A percentile compares a stretch with the other conserved stretches of the same genome.
These are phyloP conservation scores for Fraxinus baroniana DNA, from an alignment of 305 asterid species.

Conservation along the genomic window DNA sequence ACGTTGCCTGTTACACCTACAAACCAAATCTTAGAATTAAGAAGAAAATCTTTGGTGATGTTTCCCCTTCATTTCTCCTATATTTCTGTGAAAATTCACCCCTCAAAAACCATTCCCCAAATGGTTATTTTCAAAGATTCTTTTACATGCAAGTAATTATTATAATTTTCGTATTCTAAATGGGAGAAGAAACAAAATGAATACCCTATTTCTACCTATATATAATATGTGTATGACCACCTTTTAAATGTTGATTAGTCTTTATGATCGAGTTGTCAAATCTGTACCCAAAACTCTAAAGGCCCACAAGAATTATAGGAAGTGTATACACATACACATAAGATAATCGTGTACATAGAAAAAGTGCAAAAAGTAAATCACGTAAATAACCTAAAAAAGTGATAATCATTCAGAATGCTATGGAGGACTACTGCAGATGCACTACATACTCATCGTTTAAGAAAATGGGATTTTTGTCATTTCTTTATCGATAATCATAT, in stretches of 20 bases:
- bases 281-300: background rate
- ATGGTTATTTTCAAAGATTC: slow-evolving; percentile 29
- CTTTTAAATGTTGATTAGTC: background rate
- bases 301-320: slow-evolving; percentile 24
- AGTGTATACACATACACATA: background rate
- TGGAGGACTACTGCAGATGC: too few species aligned
- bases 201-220: background rate
- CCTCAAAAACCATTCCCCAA: background rate
- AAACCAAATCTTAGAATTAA: slow-evolving; percentile 37
- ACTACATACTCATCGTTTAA: background rate
- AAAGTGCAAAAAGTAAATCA: background rate
- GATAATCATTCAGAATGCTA: too few species aligned
- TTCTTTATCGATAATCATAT: background rate
- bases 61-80: slow-evolving; percentile 27
- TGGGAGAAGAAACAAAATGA: slow-evolving; percentile 10
- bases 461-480: background rate
- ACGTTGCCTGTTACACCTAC: slow-evolving; percentile 39
- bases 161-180: background rate
- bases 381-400: background rate
- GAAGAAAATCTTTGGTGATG: slow-evolving; percentile 38
- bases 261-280: background rate
- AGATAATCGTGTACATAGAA: background rate
- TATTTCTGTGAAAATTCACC: background rate
- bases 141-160: slow-evolving; percentile 19
- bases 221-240: too few species aligned